Evolutionary conservation across 176 grass and related monocot species (phyloP), one percentile per base, ranked within the genome.

Genomic region (Carex littledalei): DNA sequence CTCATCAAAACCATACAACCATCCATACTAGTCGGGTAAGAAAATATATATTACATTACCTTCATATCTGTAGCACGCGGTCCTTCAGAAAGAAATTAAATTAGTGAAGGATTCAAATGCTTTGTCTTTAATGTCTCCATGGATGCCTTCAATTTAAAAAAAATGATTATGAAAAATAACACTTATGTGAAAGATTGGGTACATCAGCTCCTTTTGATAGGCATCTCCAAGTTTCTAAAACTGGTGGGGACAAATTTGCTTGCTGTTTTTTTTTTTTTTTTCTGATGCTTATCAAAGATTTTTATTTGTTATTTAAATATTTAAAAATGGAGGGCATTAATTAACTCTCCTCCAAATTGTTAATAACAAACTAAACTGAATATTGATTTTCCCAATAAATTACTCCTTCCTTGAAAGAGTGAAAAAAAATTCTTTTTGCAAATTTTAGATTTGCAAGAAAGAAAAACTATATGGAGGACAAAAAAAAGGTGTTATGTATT

Each of bases 11-110:
- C 57, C 73, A 82, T 50, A 91, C 82, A 84, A 62, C 84, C 17
- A 81, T 82, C 18, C 86, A 84, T 53, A 87, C 84, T 31, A 85
- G 53, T 9, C 88, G 88, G 88, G 93, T 94, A 92, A 84, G 85
- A 6, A 83, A 64, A 63, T 15, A 59, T 50, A 32, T 67, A 32
- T 67, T 15, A 67, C 63, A 15, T 2, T 21, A 16, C 13, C 12
- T 67, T 67, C 26, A 67, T 67, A 34, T 32, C 3, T 69, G 22
- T 69, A 24, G 60, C 20, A 63, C 8, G 20, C 3, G 8, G 7
- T 63, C 17, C 57, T 67, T 34, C 24, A 39, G 66, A 39, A 39
- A 39, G 66, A 17, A 68, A 68, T 37, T 37, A 7, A 34, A 39
- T 68, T 35, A 15, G 13, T 34, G 65, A 37, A 2, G 15, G 62